phyloP scores from a whole-genome alignment of 2,329 filamentous ascomycete genomes.

The Colletotrichum sp. region DNA sequence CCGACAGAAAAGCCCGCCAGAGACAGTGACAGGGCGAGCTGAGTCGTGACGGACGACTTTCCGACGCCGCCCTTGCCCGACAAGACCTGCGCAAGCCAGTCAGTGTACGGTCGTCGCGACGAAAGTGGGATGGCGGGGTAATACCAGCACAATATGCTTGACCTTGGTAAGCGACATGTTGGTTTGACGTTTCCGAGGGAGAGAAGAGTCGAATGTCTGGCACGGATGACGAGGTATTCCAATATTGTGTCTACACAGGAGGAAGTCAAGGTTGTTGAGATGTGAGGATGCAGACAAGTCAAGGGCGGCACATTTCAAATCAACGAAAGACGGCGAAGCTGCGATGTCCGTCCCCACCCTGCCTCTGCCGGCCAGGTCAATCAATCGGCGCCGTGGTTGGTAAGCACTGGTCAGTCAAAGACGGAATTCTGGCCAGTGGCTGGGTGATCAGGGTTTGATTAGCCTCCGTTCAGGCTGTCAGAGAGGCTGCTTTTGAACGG shows the following conservation, averaged over 20 bases:
- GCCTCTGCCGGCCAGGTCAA: neutral
- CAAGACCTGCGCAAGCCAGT: slow-evolving; percentile 61
- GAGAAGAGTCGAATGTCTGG: neutral
- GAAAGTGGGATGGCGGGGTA: slow-evolving; percentile 25
- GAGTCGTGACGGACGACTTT: slow-evolving; percentile 97
- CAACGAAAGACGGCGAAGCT: neutral
- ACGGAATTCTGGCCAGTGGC: neutral
- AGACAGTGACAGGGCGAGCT: slow-evolving; percentile 88
- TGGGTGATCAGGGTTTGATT: neutral
- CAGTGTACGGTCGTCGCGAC: neutral
- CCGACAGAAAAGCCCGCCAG: slow-evolving; percentile 88
- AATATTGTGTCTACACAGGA: neutral
- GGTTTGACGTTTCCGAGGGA: neutral
- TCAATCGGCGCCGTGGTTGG: neutral
- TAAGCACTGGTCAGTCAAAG: neutral
- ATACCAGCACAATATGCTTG: slow-evolving; percentile 78
- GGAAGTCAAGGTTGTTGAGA: neutral
- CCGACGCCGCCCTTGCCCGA: slow-evolving; percentile 98
- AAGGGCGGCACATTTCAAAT: slow-evolving; percentile 9
- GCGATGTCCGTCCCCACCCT: slow-evolving; percentile 2
- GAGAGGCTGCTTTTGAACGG: neutral
- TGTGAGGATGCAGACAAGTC: neutral
- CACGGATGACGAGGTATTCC: neutral
- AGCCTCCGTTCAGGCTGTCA: neutral
- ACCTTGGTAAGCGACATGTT: slow-evolving; percentile 72